These are phyloP conservation scores for Hordeum marinum DNA, from an alignment of 176 grass and related monocot genomes.

Conservation along the genomic window DNA sequence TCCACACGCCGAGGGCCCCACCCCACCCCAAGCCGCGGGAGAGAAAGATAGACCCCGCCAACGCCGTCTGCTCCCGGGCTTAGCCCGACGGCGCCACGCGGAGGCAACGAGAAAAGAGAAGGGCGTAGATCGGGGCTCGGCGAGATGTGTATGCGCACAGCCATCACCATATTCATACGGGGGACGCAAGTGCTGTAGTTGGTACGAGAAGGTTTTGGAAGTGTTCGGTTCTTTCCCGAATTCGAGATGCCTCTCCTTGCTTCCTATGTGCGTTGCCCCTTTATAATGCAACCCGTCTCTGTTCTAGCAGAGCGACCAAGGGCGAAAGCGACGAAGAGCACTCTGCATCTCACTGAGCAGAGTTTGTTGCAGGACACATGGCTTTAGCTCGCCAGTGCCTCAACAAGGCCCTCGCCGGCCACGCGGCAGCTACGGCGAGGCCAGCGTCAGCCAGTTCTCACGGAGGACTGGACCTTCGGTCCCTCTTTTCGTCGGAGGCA, in stretches of 20 bases:
- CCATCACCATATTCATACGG: too few species aligned
- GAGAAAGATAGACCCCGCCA: too few species aligned
- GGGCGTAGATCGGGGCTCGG: too few species aligned
- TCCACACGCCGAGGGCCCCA: too few species aligned
- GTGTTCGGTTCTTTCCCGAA: not conserved
- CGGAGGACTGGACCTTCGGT: not conserved
- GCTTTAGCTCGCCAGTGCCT: constrained; percentile 36
- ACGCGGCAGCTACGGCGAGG: not conserved
- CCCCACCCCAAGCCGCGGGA: too few species aligned
- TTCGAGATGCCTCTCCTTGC: constrained; percentile 16
- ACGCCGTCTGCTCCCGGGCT: too few species aligned
- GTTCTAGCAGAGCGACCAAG: not conserved
- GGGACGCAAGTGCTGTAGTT: not conserved
- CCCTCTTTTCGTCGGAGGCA: not conserved
- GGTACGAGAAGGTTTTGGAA: constrained; percentile 29
- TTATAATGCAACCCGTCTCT: not conserved
- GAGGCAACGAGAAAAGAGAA: too few species aligned
- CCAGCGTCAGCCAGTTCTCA: not conserved
- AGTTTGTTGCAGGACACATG: constrained; percentile 13
- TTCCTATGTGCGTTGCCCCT: not conserved
- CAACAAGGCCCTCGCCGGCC: not conserved
- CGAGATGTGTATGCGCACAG: too few species aligned
- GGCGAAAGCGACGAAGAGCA: not conserved
- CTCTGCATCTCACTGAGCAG: not conserved
- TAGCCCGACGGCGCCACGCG: too few species aligned